A percentile compares a stretch with the other conserved stretches of the same genome.
Conservation (phyloP, 1,284 basidiomycete genomes). For the Papiliotrema fonsecae region DNA sequence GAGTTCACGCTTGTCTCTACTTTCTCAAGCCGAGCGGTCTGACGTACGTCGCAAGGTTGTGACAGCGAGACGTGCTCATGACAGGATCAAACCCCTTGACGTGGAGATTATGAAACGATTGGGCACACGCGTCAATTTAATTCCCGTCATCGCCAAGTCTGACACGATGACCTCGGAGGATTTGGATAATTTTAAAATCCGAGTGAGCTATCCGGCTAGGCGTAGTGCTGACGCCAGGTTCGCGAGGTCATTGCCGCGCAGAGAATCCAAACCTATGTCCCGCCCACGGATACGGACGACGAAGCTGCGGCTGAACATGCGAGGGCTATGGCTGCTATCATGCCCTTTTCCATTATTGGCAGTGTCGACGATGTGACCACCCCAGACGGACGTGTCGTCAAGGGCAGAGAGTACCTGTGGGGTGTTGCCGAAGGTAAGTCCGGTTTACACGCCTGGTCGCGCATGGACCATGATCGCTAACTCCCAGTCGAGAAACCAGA, state of each 20-base stretch:
- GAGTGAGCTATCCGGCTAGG: slow-evolving; percentile 54
- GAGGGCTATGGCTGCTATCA: slow-evolving; percentile 73
- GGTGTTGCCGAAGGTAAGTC: slow-evolving; percentile 87
- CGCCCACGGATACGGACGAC: slow-evolving; percentile 88
- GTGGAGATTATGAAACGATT: slow-evolving; percentile 99
- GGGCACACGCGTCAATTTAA: slow-evolving; percentile 91
- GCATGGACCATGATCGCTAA: not conserved
- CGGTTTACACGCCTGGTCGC: not conserved
- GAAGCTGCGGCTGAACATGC: slow-evolving; percentile 84
- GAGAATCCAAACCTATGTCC: slow-evolving; percentile 90
- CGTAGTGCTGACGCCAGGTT: slow-evolving; percentile 55
- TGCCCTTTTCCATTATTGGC: slow-evolving; percentile 98
- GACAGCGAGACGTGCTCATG: slow-evolving; percentile 2
- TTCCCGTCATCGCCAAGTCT: slow-evolving; percentile 95
- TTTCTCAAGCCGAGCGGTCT: slow-evolving; percentile 96
- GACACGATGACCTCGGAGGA: slow-evolving; percentile 95
- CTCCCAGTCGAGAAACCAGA: slow-evolving; percentile 88
- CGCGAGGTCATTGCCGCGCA: slow-evolving; percentile 87
- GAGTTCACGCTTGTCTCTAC: slow-evolving; percentile 96
- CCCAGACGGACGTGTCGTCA: slow-evolving; percentile 84
- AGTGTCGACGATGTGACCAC: slow-evolving; percentile 92
- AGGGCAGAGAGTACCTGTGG: slow-evolving; percentile 99
- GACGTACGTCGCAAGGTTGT: slow-evolving; percentile 59
- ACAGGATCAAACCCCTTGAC: slow-evolving; percentile 89
- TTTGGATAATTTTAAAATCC: slow-evolving; percentile 85